A percentile compares a stretch with the other conserved stretches of the same genome.
phyloP scores from a whole-genome alignment of 805 yeast species.

The Torulaspora franciscae region DNA sequence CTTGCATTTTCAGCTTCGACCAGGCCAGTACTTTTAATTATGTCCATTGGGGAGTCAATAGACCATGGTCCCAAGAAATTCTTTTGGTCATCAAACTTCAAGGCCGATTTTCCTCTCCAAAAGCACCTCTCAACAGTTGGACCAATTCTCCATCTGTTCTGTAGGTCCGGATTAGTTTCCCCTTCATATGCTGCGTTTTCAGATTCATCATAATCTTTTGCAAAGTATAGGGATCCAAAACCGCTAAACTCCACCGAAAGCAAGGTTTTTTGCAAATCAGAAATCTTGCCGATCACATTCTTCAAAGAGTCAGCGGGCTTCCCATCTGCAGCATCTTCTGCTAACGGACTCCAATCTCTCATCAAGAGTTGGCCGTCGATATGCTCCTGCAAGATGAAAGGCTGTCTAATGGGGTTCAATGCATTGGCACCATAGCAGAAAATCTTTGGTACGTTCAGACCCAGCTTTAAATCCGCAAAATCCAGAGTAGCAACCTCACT shows the following conservation, averaged over 20 bases:
- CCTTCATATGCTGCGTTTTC: conserved; percentile 49
- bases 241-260: conserved; percentile 57
- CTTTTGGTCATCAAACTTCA: conserved; percentile 47
- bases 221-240: conserved; percentile 79
- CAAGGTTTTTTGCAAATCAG: conserved; percentile 57
- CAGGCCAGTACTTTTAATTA: conserved; percentile 58
- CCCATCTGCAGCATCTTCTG: conserved; percentile 48
- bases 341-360: conserved; percentile 87
- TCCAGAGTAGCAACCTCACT: conserved; percentile 94
- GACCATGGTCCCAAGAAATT: conserved; percentile 76
- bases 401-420: conserved; percentile 60
- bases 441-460: conserved; percentile 68
- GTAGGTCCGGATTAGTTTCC: conserved; percentile 48
- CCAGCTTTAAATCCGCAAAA: conserved; percentile 61
- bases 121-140: conserved; percentile 78
- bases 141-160: conserved; percentile 81
- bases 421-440: conserved; percentile 57
- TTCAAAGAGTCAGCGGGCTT: conserved; percentile 47
- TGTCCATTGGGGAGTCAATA: conserved; percentile 48
- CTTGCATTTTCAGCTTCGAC: conserved; percentile 61
- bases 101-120: conserved; percentile 59
- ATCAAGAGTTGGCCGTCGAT: conserved; percentile 76
- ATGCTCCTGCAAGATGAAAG: conserved; percentile 77
- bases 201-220: conserved; percentile 53
- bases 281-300: conserved; percentile 64